A percentile compares a stretch with the other conserved stretches of the same genome.
phyloP scores from a whole-genome alignment of 495 filamentous ascomycete genomes.

The Xylaria grammica region DNA sequence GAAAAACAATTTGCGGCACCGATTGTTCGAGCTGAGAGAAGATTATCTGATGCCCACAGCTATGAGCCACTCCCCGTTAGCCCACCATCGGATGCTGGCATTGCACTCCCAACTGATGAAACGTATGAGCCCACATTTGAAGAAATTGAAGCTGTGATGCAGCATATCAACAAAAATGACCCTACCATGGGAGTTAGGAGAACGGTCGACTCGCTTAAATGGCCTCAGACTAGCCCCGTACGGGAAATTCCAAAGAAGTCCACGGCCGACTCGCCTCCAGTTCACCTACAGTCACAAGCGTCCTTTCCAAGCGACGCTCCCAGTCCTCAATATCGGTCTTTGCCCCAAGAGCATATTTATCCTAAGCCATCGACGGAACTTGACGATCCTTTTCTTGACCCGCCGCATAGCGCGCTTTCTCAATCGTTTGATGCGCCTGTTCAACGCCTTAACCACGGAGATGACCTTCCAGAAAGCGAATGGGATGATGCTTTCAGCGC shows the following conservation, averaged over 20 bases:
- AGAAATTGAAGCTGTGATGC: slow-evolving; percentile 87
- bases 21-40: slow-evolving; percentile 26
- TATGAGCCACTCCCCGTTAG: slow-evolving; percentile 36
- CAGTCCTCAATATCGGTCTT: slow-evolving; percentile 65
- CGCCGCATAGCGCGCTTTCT: slow-evolving; percentile 38
- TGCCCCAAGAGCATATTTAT: slow-evolving; percentile 39
- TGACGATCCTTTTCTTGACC: slow-evolving; percentile 57
- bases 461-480: slow-evolving; percentile 76
- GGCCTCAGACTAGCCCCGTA: slow-evolving; percentile 49
- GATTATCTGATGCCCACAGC: slow-evolving; percentile 36
- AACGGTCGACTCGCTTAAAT: slow-evolving; percentile 53
- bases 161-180: slow-evolving; percentile 73
- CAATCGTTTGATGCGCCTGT: slow-evolving; percentile 59
- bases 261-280: slow-evolving; percentile 55
- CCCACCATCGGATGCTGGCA: slow-evolving; percentile 34
- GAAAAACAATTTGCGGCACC: slow-evolving; percentile 26
- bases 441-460: slow-evolving; percentile 67
- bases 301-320: slow-evolving; percentile 72
- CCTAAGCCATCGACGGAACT: slow-evolving; percentile 45
- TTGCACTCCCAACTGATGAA: slow-evolving; percentile 24
- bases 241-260: slow-evolving; percentile 42
- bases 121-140: slow-evolving; percentile 65
- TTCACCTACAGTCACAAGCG: slow-evolving; percentile 58
- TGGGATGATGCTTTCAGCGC: slow-evolving; percentile 89
- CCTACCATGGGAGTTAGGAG: slow-evolving; percentile 74